phyloP scores from a whole-genome alignment of 192 early-diverging fungal species.

The Entomortierella lignicola region DNA sequence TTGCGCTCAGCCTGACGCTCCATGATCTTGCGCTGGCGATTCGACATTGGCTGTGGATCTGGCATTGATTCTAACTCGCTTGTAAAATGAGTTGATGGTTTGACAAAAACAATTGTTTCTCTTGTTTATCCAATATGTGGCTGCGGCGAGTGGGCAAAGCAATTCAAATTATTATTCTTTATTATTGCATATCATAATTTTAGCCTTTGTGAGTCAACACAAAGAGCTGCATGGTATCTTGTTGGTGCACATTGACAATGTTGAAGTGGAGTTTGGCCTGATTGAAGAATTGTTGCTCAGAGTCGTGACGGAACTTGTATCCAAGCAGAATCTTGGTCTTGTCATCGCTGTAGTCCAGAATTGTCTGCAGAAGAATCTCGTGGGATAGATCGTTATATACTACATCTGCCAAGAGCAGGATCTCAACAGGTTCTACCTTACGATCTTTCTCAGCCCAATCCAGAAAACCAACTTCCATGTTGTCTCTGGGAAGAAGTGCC shows the following conservation, averaged over 20 bases:
- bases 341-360: slow-evolving; percentile 49
- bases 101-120: slow-evolving; percentile 1
- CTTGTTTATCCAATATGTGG: background rate
- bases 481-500: slow-evolving; percentile 24
- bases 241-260: slow-evolving; percentile 42
- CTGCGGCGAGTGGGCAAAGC: background rate
- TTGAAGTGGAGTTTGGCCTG: slow-evolving; percentile 30
- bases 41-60: slow-evolving; percentile 35
- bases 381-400: slow-evolving; percentile 53
- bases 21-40: slow-evolving; percentile 53
- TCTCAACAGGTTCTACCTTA: slow-evolving; percentile 46
- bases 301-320: slow-evolving; percentile 51
- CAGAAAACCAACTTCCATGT: slow-evolving; percentile 49
- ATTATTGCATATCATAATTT: background rate
- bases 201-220: slow-evolving; percentile 40
- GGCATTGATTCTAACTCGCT: background rate
- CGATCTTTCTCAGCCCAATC: slow-evolving; percentile 53
- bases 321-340: slow-evolving; percentile 42
- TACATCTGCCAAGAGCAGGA: slow-evolving; percentile 44
- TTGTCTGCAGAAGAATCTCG: slow-evolving; percentile 35
- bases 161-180: background rate
- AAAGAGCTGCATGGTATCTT: slow-evolving; percentile 53
- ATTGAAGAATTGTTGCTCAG: slow-evolving; percentile 46
- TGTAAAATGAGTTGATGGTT: background rate
- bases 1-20: slow-evolving; percentile 45